Evolutionary conservation across 805 yeast species (phyloP).

Genomic region (Kuraishia piskuri): DNA sequence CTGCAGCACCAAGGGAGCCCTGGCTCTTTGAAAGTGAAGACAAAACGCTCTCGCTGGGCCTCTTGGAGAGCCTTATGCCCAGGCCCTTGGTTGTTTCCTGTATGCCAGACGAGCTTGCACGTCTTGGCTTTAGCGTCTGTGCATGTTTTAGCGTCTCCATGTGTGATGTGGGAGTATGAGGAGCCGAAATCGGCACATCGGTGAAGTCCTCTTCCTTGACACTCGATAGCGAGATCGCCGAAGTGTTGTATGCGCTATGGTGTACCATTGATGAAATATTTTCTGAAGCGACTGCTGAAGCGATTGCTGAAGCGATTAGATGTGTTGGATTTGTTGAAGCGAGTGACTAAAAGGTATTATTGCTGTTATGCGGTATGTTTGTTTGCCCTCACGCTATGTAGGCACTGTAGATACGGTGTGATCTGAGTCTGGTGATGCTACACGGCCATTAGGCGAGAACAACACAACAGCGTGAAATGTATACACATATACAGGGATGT

Average conservation of each 20-base stretch:
- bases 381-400: too few species aligned
- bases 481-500: too few species aligned
- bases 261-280: not conserved
- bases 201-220: conserved; percentile 12
- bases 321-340: too few species aligned
- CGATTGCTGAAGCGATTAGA: too few species aligned
- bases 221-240: conserved; percentile 8
- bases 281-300: too few species aligned
- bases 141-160: not conserved
- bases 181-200: conserved; percentile 1
- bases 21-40: not conserved
- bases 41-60: conserved; percentile 19
- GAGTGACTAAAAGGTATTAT: too few species aligned
- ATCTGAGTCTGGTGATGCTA: too few species aligned
- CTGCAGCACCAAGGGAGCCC: not conserved
- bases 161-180: conserved; percentile 1
- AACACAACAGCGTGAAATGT: too few species aligned
- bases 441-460: too few species aligned
- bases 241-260: not conserved
- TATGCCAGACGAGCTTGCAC: not conserved
- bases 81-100: conserved; percentile 9
- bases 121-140: not conserved
- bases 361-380: too few species aligned
- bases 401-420: too few species aligned
- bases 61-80: conserved; percentile 14